phyloP scores from a whole-genome alignment of 306 rosid species.

The Dalbergia cultrata region DNA sequence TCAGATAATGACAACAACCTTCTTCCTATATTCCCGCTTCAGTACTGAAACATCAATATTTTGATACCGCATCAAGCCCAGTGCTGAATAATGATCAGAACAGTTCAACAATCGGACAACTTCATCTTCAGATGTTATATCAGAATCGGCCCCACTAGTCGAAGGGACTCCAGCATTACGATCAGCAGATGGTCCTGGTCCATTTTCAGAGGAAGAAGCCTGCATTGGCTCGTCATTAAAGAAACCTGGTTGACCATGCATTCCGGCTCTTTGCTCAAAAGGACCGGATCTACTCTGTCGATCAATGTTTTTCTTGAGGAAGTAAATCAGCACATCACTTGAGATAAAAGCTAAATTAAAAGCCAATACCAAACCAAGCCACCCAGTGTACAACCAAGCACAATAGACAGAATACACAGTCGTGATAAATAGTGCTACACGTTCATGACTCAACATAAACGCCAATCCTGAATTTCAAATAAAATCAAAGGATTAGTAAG shows the following conservation, averaged over 20 bases:
- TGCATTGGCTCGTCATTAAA: slow-evolving; percentile 68
- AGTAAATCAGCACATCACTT: slow-evolving; percentile 83
- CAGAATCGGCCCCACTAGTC: slow-evolving; percentile 86
- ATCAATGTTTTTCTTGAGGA: slow-evolving; percentile 78
- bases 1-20: slow-evolving; percentile 62
- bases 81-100: slow-evolving; percentile 83
- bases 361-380: slow-evolving; percentile 83
- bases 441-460: slow-evolving; percentile 74
- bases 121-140: slow-evolving; percentile 92
- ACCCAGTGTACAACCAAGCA: slow-evolving; percentile 91
- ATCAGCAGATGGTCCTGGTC: slow-evolving; percentile 69
- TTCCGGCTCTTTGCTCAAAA: slow-evolving; percentile 77
- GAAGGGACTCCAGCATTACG: slow-evolving; percentile 86
- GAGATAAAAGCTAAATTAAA: slow-evolving; percentile 88
- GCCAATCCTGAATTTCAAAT: slow-evolving; percentile 80
- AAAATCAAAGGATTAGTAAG: slow-evolving; percentile 50
- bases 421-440: slow-evolving; percentile 73
- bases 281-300: slow-evolving; percentile 72
- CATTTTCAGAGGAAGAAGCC: slow-evolving; percentile 71
- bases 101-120: slow-evolving; percentile 89
- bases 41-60: slow-evolving; percentile 73
- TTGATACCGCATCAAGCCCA: slow-evolving; percentile 83
- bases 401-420: slow-evolving; percentile 83
- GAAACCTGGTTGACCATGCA: slow-evolving; percentile 77
- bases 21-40: slow-evolving; percentile 94